These are phyloP conservation scores for Emmonsiellopsis sp. DNA, from an alignment of 2,329 filamentous ascomycete genomes.

Conservation along the genomic window DNA sequence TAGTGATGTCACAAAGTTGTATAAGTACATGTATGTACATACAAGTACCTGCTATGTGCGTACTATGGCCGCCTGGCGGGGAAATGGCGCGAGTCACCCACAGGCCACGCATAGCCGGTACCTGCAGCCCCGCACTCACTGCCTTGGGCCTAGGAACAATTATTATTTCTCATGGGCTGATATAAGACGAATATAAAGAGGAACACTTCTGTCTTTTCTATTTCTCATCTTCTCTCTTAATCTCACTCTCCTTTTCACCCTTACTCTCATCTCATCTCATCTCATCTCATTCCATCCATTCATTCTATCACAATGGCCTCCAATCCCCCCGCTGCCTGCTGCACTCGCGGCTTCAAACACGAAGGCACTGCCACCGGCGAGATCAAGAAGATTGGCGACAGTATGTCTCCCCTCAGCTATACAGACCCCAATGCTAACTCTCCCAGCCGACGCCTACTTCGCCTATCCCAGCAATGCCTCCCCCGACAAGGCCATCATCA, in stretches of 20 bases:
- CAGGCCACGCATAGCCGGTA: too few species aligned
- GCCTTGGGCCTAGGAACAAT: too few species aligned
- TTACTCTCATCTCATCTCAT: background rate
- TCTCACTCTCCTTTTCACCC: background rate
- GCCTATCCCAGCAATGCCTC: conserved; percentile 43
- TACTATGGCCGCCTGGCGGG: too few species aligned
- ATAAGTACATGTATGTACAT: too few species aligned
- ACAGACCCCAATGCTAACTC: background rate
- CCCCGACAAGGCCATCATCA: conserved; percentile 46
- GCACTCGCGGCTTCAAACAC: conserved; percentile 43
- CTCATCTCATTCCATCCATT: background rate
- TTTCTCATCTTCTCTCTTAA: too few species aligned
- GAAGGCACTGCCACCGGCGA: conserved; percentile 42
- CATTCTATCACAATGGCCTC: conserved; percentile 39
- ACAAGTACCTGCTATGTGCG: too few species aligned
- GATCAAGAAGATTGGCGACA: conserved; percentile 37
- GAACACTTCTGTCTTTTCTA: background rate
- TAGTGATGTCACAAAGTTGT: too few species aligned
- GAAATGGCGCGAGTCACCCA: too few species aligned
- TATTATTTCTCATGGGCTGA: too few species aligned
- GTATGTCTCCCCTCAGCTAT: conserved; percentile 21
- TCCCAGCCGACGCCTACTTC: conserved; percentile 47
- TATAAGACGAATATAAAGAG: too few species aligned
- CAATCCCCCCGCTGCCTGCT: conserved; percentile 41
- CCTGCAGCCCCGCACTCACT: too few species aligned